Evolutionary conservation across 495 filamentous ascomycete genomes (phyloP), one percentile per base, ranked within the genome.

Genomic region (Penicillium diatomitis): DNA sequence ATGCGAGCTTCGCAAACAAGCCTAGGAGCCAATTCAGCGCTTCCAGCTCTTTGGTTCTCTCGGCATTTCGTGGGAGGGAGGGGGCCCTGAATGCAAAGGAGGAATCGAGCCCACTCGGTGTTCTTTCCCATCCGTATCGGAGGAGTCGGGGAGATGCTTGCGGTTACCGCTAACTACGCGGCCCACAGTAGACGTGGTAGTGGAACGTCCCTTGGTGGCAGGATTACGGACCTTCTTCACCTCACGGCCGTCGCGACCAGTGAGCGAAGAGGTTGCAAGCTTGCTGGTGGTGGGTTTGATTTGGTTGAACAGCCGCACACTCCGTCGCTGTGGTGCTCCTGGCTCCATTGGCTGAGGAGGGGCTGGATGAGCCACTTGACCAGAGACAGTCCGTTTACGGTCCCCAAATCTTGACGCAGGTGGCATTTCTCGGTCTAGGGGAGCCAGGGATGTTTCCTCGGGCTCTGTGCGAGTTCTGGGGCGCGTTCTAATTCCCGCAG

Each of bases 91-190:
- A 49, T 46, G 59, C 61, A 38, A 61, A 55, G 20, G 1, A 11
- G 62, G 59, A 12, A 54, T 41, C 9, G 56, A 56, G 36, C 44
- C 51, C 8, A 58, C 42, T 47, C 60, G 71, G 44, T 58, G 67
- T 66, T 79, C 79, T 57, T 77, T 87, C 58, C 60, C 73, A 53
- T 88, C 83, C 42, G 79, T 56, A 49, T 90, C 87, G 67, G 83
- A 80, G 30, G 75, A 69, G 41, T 87, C 84, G 12, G 20, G 20
- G 1, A 82, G 53, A 2, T 79, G 80, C 59, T 68, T 73, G 36
- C 73, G 65, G 56, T 90, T 94, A 27, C 90, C 90, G 56, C 90
- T 96, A 32, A 95, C 87, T 44, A 89, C 86, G 48, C 90, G 79
- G 11, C 87, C 86, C 27, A 91, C 83, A 46, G 76, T 86, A 4